Base-by-base conservation (phyloP, 1,139 yeast genomes). In the Blastobotrys persicus region DNA sequence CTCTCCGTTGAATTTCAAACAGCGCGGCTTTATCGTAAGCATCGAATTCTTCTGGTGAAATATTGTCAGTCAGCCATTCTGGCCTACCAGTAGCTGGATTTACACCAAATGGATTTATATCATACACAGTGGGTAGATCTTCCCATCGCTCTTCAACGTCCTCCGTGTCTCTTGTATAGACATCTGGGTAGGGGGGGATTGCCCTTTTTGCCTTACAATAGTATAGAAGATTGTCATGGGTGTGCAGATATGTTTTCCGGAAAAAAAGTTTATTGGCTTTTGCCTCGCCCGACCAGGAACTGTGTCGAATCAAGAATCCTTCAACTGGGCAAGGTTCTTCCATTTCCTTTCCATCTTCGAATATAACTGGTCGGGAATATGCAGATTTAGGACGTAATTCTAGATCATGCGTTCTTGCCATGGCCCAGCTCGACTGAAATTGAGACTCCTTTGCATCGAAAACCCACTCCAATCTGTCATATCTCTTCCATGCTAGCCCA, bases 401-500 rank as follows among this genome's bases (percentile, higher is more conserved):
- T 18, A 86, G 65, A 48, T 73, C 78, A 60, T 76, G 78, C 0
- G 77, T 67, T 14, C 62, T 62, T 45, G 58, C 59, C 67, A 75
- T 69, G 1, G 72, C 71, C 73, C 79, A 73, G 5, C 71, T 66
- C 23, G 75, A 70, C 34, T 72, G 70, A 26, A 78, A 65, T 23
- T 82, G 71, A 3, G 74, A 58, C 48, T 79, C 78, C 37, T 76
- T 71, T 42, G 76, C 74, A 39, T 81, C 83, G 44, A 74, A 65
- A 7, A 82, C 67, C 96, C 96, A 88, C 58, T 87, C 94, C 11
- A 88, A 60, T 32, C 89, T 70, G 63, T 88, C 96, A 61, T 83
- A 87, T 45, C 78, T 72, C 53, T 81, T 78, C 74, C 85, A 79
- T 59, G 77, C 85, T 63, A 74, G 76, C 52, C 86, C 88, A 61